These are phyloP conservation scores for Neurospora terricola DNA, from an alignment of 495 filamentous ascomycete species.

Conservation along the genomic window DNA sequence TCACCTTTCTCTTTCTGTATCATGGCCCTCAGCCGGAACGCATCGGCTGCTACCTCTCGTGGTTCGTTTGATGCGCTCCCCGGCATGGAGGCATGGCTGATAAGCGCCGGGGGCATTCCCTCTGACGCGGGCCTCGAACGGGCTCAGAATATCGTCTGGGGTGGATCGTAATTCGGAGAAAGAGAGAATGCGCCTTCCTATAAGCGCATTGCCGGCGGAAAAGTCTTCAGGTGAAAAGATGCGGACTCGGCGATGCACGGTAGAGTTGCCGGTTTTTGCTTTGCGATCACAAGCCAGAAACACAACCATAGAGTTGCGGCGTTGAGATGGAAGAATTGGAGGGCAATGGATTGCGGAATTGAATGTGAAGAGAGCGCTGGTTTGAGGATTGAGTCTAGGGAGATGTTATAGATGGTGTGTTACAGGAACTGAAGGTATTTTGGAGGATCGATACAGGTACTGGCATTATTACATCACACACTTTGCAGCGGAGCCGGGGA, in stretches of 20 bases:
- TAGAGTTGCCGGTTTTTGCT: background rate
- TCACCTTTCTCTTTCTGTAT: slow-evolving; percentile 9
- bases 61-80: slow-evolving; percentile 28
- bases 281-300: background rate
- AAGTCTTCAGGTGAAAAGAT: background rate
- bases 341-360: background rate
- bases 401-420: background rate
- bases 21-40: slow-evolving; percentile 11
- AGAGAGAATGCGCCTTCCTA: background rate
- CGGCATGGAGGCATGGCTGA: slow-evolving; percentile 39
- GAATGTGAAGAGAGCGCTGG: background rate
- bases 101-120: slow-evolving; percentile 41
- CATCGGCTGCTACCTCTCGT: slow-evolving; percentile 19
- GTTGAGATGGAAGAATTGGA: background rate
- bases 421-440: background rate
- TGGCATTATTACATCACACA: background rate
- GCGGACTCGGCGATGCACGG: background rate
- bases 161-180: background rate
- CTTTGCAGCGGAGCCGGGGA: background rate
- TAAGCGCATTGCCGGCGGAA: background rate
- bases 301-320: background rate
- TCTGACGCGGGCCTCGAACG: slow-evolving; percentile 3
- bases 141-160: background rate
- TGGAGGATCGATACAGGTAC: background rate
- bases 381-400: background rate